These are phyloP conservation scores for Podospora comata DNA, from an alignment of 495 filamentous ascomycete genomes.

Conservation along the genomic window DNA sequence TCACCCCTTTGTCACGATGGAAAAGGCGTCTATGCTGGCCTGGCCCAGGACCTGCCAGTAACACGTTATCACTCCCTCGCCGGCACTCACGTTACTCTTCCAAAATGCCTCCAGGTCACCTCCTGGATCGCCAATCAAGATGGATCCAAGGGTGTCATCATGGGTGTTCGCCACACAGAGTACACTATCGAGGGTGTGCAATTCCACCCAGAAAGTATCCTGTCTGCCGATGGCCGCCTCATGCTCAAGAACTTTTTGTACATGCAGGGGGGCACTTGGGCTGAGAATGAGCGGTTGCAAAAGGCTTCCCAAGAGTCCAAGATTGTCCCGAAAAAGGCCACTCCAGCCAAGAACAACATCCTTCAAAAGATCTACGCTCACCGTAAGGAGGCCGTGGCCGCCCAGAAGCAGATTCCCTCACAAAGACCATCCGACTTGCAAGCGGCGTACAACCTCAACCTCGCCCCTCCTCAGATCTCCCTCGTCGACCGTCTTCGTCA, in stretches of 20 bases:
- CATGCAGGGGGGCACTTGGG: conserved; percentile 87
- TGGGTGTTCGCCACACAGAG: conserved; percentile 94
- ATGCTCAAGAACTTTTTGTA: conserved; percentile 92
- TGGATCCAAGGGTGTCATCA: conserved; percentile 74
- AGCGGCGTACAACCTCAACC: conserved; percentile 75
- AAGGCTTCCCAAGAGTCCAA: conserved; percentile 35
- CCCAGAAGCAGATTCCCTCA: conserved; percentile 83
- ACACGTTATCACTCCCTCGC: conserved; percentile 97
- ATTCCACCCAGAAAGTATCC: conserved; percentile 96
- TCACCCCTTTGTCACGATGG: conserved; percentile 82
- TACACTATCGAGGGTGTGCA: conserved; percentile 89
- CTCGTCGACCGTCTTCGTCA: conserved; percentile 75
- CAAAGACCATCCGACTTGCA: conserved; percentile 82
- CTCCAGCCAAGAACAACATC: conserved; percentile 72
- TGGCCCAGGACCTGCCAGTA: conserved; percentile 75
- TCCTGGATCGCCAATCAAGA: conserved; percentile 79
- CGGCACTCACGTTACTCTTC: conserved; percentile 85
- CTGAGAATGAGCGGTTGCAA: conserved; percentile 61
- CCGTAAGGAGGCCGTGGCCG: conserved; percentile 69
- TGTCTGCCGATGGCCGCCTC: conserved; percentile 78
- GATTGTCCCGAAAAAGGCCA: conserved; percentile 23
- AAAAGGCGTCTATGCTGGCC: conserved; percentile 78
- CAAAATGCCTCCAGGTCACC: conserved; percentile 80
- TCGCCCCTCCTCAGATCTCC: conserved; percentile 80
- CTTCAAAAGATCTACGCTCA: conserved; percentile 88